Evolutionary conservation across 345 rosid genomes (phyloP).

Genomic region (Populus pruinosa): DNA sequence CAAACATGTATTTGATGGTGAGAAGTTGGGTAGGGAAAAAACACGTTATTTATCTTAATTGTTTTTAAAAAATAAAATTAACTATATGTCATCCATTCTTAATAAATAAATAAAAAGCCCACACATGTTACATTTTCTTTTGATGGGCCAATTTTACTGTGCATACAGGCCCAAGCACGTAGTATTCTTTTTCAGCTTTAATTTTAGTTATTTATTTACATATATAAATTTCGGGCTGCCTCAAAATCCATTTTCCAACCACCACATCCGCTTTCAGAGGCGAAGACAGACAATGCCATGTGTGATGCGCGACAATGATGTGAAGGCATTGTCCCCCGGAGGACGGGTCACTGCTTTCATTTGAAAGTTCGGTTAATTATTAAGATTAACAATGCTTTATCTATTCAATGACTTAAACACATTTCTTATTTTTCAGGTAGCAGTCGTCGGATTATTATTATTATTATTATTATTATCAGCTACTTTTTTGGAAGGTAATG

Average conservation of each 20-base stretch:
- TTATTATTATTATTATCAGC: too few species aligned
- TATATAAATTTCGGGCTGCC: not conserved
- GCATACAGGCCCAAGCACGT: too few species aligned
- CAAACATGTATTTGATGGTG: too few species aligned
- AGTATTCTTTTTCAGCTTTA: too few species aligned
- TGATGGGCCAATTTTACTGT: too few species aligned
- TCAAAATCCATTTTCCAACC: not conserved
- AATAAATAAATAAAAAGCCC: too few species aligned
- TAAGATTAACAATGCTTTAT: not conserved
- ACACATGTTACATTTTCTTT: too few species aligned
- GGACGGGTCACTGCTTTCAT: not conserved
- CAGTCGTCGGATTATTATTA: not conserved
- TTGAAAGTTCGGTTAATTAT: not conserved
- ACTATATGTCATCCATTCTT: too few species aligned
- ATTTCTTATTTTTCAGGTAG: not conserved
- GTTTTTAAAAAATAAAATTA: too few species aligned
- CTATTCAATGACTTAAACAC: not conserved
- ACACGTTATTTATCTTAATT: rapidly evolving
- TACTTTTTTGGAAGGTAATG: not conserved
- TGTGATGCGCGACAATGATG: not conserved
- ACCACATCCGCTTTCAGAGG: too few species aligned
- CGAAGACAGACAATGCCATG: not conserved
- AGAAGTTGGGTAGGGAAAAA: too few species aligned
- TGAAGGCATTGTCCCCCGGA: not conserved
- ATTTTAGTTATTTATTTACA: too few species aligned